These are phyloP conservation scores for Cryphonectria japonica DNA, from an alignment of 2,329 filamentous ascomycete species.

Conservation along the genomic window DNA sequence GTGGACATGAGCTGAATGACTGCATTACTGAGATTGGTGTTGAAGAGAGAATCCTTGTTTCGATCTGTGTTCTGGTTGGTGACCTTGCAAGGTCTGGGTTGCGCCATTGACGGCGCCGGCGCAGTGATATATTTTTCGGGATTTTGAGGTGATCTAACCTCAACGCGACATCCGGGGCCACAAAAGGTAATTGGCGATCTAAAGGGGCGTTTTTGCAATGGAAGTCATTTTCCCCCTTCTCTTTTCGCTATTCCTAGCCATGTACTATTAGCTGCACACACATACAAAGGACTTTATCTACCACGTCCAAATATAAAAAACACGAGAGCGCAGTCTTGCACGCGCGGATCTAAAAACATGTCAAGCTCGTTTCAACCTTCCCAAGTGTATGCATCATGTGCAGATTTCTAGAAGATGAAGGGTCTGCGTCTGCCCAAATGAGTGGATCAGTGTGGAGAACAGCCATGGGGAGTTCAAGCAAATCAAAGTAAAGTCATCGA, in stretches of 20 bases:
- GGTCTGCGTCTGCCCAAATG: neutral
- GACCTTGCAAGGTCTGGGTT: slow-evolving; percentile 16
- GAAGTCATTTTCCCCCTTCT: slow-evolving; percentile 9
- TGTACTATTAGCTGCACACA: slow-evolving; percentile 27
- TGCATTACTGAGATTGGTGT: slow-evolving; percentile 27
- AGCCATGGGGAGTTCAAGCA: slow-evolving; percentile 6
- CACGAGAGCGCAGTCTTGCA: neutral
- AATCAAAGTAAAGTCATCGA: slow-evolving; percentile 19
- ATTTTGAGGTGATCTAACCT: slow-evolving; percentile 2
- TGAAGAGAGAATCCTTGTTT: slow-evolving; percentile 17
- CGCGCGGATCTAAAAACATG: neutral
- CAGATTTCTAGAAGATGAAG: slow-evolving; percentile 5
- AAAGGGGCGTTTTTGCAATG: slow-evolving; percentile 42
- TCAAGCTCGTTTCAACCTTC: neutral
- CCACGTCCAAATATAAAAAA: slow-evolving; percentile 14
- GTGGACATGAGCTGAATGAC: slow-evolving; percentile 44
- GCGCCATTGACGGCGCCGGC: slow-evolving; percentile 19
- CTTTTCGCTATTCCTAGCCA: slow-evolving; percentile 11
- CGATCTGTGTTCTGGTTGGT: slow-evolving; percentile 11
- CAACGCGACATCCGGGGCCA: slow-evolving; percentile 5
- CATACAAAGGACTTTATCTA: neutral
- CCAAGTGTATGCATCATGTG: neutral
- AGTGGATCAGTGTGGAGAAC: slow-evolving; percentile 21
- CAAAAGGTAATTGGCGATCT: slow-evolving; percentile 30
- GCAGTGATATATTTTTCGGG: slow-evolving; percentile 17